phyloP scores from a whole-genome alignment of 2,329 filamentous ascomycete species.

The Plectosphaerella sp. region DNA sequence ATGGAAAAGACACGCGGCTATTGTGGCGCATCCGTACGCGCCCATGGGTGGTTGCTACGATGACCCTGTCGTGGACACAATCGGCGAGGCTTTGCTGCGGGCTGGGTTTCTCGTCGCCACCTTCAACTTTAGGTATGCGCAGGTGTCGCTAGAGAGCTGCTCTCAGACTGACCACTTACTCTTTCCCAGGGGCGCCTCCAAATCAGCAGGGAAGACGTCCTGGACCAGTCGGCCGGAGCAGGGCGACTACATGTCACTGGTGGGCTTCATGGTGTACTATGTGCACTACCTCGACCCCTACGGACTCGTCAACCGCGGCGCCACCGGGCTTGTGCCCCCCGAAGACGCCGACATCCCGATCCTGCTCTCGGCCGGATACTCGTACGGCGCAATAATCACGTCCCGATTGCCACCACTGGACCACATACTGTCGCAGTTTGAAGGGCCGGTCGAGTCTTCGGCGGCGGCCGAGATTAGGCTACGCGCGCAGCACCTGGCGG shows the following conservation, averaged over 20 bases:
- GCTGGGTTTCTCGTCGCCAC: slow-evolving; percentile 74
- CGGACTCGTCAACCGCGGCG: slow-evolving; percentile 5
- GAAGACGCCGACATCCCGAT: slow-evolving; percentile 13
- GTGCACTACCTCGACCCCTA: slow-evolving; percentile 53
- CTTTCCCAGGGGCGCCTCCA: slow-evolving; percentile 63
- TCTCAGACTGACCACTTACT: background rate
- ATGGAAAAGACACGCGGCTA: slow-evolving; percentile 47
- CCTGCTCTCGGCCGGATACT: slow-evolving; percentile 74
- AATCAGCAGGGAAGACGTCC: slow-evolving; percentile 72
- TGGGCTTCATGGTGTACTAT: slow-evolving; percentile 76
- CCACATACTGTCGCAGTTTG: slow-evolving; percentile 57
- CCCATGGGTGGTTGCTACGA: slow-evolving; percentile 82
- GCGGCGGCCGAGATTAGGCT: slow-evolving; percentile 64
- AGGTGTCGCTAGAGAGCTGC: background rate
- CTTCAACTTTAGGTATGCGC: slow-evolving; percentile 79
- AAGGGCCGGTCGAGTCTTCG: slow-evolving; percentile 45
- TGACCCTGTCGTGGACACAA: slow-evolving; percentile 69
- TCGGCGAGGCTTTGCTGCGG: slow-evolving; percentile 61
- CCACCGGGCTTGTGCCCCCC: background rate
- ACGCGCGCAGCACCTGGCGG: slow-evolving; percentile 64
- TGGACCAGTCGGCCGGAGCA: slow-evolving; percentile 83
- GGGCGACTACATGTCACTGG: slow-evolving; percentile 76
- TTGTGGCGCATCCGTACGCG: slow-evolving; percentile 89
- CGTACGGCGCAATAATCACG: slow-evolving; percentile 83
- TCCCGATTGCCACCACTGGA: slow-evolving; percentile 63